Evolutionary conservation across 345 rosid genomes (phyloP), one percentile per base, ranked within the genome.

Genomic region (Kernera saxatilis): DNA sequence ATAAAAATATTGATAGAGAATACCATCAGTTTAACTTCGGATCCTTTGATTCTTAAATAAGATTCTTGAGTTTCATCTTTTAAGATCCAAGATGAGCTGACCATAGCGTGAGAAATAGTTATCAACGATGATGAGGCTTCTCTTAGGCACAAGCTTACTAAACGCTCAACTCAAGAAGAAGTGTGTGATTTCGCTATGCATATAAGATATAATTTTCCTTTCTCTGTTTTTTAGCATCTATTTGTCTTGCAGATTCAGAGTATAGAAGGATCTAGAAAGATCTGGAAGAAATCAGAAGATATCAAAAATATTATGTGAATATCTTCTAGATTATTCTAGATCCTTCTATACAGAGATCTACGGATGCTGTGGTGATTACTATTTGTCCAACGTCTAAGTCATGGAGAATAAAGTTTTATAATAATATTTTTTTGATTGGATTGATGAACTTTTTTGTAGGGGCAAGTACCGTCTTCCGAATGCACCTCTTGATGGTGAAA

Each of bases 161-260:
- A 89, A 74, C 87, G 94, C 12, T 95, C 87, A 79, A 92, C 89
- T 32, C 98, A 92, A 78, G 98, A 89, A 76, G 98, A 92, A 84
- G 96, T 52, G 58, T 29, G 43, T 60, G 27, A 22, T 54, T 43
- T 27, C n/a, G 1, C 40, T 43, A n/a, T 55, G 41, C 9, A 2
- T 67, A 33, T 52, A 11, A 51, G 50, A 22, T 50, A 65, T 11
- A 23, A 0, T 33, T 67, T 39, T 15, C 39, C 17, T 12, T 15
- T 26, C 7, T 30, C 21, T 41, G 30, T 11, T 68, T 52, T 64
- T 29, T 54, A 56, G 15, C 9, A 1, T 62, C 57, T 44, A 32
- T 51, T 65, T 43, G 19, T 58, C 60, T 67, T 82, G 75, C 82
- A 92, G 98, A 89, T 92, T 57, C 94, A 86, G 77, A 87, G n/a